phyloP scores from a whole-genome alignment of 345 rosid genomes.

The Ceriops decandra region DNA sequence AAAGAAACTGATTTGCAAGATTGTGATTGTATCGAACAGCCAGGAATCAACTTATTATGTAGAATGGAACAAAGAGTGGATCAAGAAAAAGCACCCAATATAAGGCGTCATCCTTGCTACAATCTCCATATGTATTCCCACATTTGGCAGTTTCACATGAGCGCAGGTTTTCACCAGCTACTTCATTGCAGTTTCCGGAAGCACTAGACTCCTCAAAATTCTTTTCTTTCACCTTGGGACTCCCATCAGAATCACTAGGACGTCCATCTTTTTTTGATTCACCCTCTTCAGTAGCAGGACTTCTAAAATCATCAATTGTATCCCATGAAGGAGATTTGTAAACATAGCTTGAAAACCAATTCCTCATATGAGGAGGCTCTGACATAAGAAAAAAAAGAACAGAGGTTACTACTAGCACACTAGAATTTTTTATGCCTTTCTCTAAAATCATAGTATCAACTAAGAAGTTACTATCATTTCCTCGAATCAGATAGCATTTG shows the following conservation, averaged over 20 bases:
- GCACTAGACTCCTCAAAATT: slow-evolving; percentile 13
- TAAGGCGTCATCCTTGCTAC: background rate
- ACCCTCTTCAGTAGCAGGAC: slow-evolving; percentile 24
- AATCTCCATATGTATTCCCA: background rate
- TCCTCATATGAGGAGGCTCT: slow-evolving; percentile 58
- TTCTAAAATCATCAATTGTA: slow-evolving; percentile 34
- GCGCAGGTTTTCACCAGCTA: background rate
- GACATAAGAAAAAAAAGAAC: slow-evolving; percentile 32
- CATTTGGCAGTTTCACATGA: background rate
- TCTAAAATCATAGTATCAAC: background rate
- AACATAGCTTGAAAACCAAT: slow-evolving; percentile 63
- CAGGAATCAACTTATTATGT: background rate
- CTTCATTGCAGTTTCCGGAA: slow-evolving; percentile 3
- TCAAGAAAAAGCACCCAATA: slow-evolving; percentile 17
- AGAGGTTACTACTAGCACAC: slow-evolving; percentile 14
- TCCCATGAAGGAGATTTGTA: slow-evolving; percentile 53
- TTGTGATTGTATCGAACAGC: too few relatives aligned
- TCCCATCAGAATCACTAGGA: slow-evolving; percentile 10
- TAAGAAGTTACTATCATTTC: slow-evolving; percentile 5
- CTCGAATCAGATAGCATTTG: background rate
- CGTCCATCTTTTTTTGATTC: slow-evolving; percentile 23
- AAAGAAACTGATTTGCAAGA: background rate
- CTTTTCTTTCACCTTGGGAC: slow-evolving; percentile 6
- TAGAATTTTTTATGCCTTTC: background rate
- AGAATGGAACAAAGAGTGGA: background rate